A percentile compares a stretch with the other conserved stretches of the same genome.
Evolutionary conservation across 2,329 filamentous ascomycete species (phyloP).

Genomic region (Lecanosticta acicola): DNA sequence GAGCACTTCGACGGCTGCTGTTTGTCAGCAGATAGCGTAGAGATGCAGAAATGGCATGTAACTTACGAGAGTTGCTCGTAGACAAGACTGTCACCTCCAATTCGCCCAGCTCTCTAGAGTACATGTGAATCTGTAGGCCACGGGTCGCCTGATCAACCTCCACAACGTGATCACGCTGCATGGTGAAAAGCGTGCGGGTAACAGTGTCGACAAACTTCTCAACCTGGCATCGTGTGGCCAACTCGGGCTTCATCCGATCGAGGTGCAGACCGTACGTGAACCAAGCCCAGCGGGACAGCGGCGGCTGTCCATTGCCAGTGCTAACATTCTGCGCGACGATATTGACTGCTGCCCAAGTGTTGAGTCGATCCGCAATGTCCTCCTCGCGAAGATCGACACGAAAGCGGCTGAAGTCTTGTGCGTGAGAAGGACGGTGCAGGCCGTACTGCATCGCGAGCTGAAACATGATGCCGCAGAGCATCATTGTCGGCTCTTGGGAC

Average conservation of each 20-base stretch:
- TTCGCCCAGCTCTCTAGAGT: slow-evolving; percentile 34
- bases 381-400: slow-evolving; percentile 64
- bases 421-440: slow-evolving; percentile 72
- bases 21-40: slow-evolving; percentile 44
- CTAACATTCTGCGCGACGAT: slow-evolving; percentile 74
- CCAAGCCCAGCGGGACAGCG: slow-evolving; percentile 48
- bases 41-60: neutral
- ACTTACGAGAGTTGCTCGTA: slow-evolving; percentile 28
- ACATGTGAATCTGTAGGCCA: slow-evolving; percentile 35
- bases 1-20: slow-evolving; percentile 46
- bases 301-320: slow-evolving; percentile 78
- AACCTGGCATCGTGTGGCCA: slow-evolving; percentile 64
- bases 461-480: slow-evolving; percentile 78
- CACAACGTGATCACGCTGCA: slow-evolving; percentile 65
- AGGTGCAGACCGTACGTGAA: slow-evolving; percentile 69
- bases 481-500: slow-evolving; percentile 74
- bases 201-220: slow-evolving; percentile 73
- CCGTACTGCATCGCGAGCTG: slow-evolving; percentile 80
- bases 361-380: slow-evolving; percentile 70
- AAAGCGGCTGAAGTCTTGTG: slow-evolving; percentile 74
- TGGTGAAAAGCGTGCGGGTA: slow-evolving; percentile 73
- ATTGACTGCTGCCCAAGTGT: slow-evolving; percentile 80
- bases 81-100: slow-evolving; percentile 33
- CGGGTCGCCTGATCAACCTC: slow-evolving; percentile 34
- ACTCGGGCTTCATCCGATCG: slow-evolving; percentile 55